Evolutionary conservation across 2,329 filamentous ascomycete genomes (phyloP).

Genomic region (Falciphora oryzae): DNA sequence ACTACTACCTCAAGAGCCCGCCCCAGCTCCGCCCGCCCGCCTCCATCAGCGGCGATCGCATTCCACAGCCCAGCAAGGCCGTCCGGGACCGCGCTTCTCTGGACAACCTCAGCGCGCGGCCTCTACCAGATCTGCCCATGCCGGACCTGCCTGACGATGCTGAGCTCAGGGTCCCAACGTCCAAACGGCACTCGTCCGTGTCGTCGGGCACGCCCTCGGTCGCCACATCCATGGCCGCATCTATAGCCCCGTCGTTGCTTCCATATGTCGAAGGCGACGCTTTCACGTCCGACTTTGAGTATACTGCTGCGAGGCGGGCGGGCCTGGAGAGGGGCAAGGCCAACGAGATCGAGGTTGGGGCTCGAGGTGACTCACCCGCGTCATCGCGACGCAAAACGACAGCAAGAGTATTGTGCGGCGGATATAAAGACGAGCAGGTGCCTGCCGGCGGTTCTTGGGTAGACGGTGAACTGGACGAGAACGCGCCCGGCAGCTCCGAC

Average conservation of each 20-base stretch:
- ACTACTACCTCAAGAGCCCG: slow-evolving; percentile 26
- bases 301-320: background rate
- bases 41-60: background rate
- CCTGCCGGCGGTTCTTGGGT: background rate
- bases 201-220: slow-evolving; percentile 5
- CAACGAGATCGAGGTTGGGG: background rate
- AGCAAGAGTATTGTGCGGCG: no score
- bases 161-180: slow-evolving; percentile 28
- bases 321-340: slow-evolving; percentile 5
- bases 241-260: slow-evolving; percentile 14
- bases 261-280: slow-evolving; percentile 12
- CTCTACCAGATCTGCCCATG: slow-evolving; percentile 24
- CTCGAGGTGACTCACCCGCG: background rate
- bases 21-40: slow-evolving; percentile 21
- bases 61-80: slow-evolving; percentile 28
- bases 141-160: slow-evolving; percentile 58
- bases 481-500: background rate
- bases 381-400: background rate
- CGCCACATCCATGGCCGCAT: slow-evolving; percentile 6
- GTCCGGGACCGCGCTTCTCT: slow-evolving; percentile 18
- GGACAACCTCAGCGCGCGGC: slow-evolving; percentile 20
- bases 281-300: background rate
- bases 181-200: background rate
- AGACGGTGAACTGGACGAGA: background rate
- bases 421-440: background rate